These are phyloP conservation scores for Fomes fomentarius DNA, from an alignment of 1,284 basidiomycete species.

Conservation along the genomic window DNA sequence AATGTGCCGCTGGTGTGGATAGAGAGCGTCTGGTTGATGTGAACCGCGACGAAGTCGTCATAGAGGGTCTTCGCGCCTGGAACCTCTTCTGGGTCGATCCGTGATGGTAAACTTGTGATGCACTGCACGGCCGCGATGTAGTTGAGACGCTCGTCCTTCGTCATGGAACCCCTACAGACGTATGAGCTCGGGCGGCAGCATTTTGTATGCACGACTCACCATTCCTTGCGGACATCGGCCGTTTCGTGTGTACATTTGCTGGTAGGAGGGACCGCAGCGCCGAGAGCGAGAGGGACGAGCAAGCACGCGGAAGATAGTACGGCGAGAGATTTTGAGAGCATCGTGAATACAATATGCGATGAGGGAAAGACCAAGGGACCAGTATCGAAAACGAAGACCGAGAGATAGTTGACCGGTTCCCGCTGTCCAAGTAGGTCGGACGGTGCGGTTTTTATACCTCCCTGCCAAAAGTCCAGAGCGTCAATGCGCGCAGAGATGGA, in stretches of 20 bases:
- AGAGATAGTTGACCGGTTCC: no score
- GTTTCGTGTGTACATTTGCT: not conserved
- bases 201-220: not conserved
- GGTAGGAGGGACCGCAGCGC: not conserved
- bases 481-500: no score
- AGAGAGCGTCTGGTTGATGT: slow-evolving; percentile 2
- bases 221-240: not conserved
- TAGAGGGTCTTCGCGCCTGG: not conserved
- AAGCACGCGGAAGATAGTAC: not conserved
- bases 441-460: no score
- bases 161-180: not conserved
- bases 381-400: no score
- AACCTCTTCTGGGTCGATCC: not conserved
- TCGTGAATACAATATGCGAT: not conserved
- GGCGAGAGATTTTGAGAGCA: not conserved
- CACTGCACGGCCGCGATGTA: not conserved
- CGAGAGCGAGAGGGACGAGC: not conserved
- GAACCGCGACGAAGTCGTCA: not conserved
- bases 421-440: no score
- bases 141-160: slow-evolving; percentile 2
- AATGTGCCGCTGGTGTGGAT: not conserved
- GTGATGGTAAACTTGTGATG: not conserved
- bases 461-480: no score
- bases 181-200: no score
- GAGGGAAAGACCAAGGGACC: no score